These are phyloP conservation scores for Crassisporium funariophilum DNA, from an alignment of 768 basidiomycete species.

Conservation along the genomic window DNA sequence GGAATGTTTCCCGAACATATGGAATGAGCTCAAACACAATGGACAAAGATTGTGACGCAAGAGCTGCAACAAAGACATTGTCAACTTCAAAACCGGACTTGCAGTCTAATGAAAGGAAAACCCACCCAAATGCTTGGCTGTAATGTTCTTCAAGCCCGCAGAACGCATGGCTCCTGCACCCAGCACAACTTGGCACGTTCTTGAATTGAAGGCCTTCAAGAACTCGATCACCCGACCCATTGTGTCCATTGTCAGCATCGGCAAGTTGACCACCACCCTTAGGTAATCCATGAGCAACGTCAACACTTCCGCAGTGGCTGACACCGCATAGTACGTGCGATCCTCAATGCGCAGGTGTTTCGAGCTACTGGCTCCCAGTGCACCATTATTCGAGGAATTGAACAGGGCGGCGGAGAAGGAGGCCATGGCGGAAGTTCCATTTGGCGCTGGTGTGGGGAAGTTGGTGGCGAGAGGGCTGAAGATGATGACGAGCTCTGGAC, in stretches of 20 bases:
- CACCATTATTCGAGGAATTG: conserved; percentile 3
- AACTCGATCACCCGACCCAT: conserved; percentile 95
- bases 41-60: conserved; percentile 95
- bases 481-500: conserved; percentile 63
- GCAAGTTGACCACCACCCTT: conserved; percentile 82
- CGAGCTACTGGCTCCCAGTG: conserved; percentile 28
- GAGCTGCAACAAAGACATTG: too few relatives aligned
- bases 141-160: conserved; percentile 97
- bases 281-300: conserved; percentile 82
- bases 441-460: conserved; percentile 16
- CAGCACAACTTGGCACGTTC: conserved; percentile 96
- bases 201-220: conserved; percentile 95
- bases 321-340: conserved; percentile 80
- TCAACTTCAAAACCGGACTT: conserved; percentile 6
- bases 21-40: conserved; percentile 94
- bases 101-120: conserved; percentile 1
- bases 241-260: conserved; percentile 90
- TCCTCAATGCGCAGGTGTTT: conserved; percentile 83
- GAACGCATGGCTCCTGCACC: conserved; percentile 99
- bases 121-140: conserved; percentile 91
- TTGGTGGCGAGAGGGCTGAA: conserved; percentile 22
- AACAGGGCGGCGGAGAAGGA: conserved; percentile 14
- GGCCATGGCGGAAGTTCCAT: conserved; percentile 4
- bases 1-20: conserved; percentile 92
- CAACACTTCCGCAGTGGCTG: conserved; percentile 79